Base-by-base conservation (phyloP, 345 rosid genomes). In the Kandelia obovata region DNA sequence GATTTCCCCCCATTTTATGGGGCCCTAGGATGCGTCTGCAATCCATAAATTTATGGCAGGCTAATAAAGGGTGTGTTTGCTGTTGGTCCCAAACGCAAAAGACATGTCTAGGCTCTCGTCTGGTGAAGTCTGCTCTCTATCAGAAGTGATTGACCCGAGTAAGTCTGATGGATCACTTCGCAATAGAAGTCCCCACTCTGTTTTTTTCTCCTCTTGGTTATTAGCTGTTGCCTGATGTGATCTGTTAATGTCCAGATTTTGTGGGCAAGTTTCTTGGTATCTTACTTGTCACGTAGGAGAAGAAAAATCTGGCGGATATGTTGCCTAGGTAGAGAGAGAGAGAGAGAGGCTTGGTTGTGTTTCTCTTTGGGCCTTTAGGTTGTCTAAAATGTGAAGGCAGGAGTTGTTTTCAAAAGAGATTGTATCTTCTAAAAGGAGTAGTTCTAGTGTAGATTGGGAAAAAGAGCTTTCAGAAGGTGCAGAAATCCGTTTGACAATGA, bases 401-500 rank as follows among this genome's bases (percentile, higher is more conserved):
- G 37, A 30, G 80, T 65, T 73, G 75, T 66, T 82, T 68, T 71
- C 78, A 8, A 20, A 7, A 23, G 64, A 61, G 77, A 71, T 76
- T 73, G 28, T 5, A 72, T 72, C 52, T 46, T 23, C 59, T 26
- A 69, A 63, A 69, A 47, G 37, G 1, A 17, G 75, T 5, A 10
- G 39, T 16, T 61, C 61, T 32, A 64, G 46, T 28, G 53, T 59
- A 28, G 49, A 25, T 9, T n/a, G 39, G 10, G 30, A 32, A 64
- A 35, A 32, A 31, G 9, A 23, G 21, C 28, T 21, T 51, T 23
- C 8, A 13, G 37, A 66, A 27, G 62, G 2, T 23, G 34, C 6
- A 25, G 49, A 49, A 55, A 76, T 78, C 80, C 31, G 19, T 20
- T 57, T 43, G 85, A 78, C 26, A 67, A 34, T 35, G 85, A 82